Evolutionary conservation across 1,284 basidiomycete genomes (phyloP), one percentile per base, ranked within the genome.

Genomic region (Leucocoprinus gongylophorus): DNA sequence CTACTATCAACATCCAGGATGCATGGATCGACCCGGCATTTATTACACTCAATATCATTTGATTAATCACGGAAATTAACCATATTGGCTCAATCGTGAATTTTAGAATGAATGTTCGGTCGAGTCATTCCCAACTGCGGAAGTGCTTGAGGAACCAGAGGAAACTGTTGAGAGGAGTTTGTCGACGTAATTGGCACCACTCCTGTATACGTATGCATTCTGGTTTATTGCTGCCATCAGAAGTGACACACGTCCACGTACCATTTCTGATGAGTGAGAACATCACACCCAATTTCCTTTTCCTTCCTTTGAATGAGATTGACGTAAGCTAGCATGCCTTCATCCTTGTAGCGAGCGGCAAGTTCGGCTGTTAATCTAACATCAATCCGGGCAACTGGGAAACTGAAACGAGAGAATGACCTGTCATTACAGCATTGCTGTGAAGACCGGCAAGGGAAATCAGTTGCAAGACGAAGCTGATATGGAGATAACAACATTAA

Each of bases 261-360:
- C 91, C 91, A 93, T 73, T 91, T 91, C 69, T 93, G 90, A 67
- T 93, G 90, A 1, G 88, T 93, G 51, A 97, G 74, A 39, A 97
- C 92, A 66, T 97, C 94, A 60, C 90, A 92, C 29, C 91, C 90
- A 46, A 95, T 83, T 60, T 90, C 91, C 65, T 88, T 85, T 70
- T 97, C 94, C 68, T 88, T 91, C 56, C 83, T 75, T 67, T 94
- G 91, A 46, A 93, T 78, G 23, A 91, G 77, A 54, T 91, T 75
- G 50, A 92, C 88, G 64, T 93, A 93, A 21, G 90, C 90, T 37
- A 90, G 77, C 88, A 94, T 92, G 40, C 91, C 91, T 42, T 91
- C 86, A 21, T 80, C 79, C 71, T 88, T 87, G 75, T 82, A 95
- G 17, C 77, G 76, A 28, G 76, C 70, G 29, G 90, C 80, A 37